Conservation (phyloP, 305 asterid species). For the Nicotiana rustica region DNA sequence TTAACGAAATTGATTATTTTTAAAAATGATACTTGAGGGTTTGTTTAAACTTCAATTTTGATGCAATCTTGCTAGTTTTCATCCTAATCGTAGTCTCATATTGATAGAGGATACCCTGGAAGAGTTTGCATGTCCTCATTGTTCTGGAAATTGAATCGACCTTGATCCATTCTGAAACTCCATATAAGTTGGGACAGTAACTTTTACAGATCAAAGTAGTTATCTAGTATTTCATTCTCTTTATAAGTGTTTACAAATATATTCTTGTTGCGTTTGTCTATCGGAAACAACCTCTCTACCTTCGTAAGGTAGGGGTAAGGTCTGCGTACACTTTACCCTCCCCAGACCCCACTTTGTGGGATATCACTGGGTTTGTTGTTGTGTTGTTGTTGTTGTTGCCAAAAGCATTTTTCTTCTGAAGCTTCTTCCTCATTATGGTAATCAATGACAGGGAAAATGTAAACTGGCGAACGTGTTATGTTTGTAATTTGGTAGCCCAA, state of each 20-base stretch:
- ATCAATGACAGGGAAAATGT: constrained; percentile 4
- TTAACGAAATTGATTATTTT: not conserved
- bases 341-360: no score
- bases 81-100: not conserved
- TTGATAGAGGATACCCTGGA: constrained; percentile 9
- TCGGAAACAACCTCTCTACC: no score
- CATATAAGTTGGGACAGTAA: not conserved
- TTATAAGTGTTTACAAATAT: not conserved
- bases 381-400: not conserved
- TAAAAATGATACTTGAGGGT: no score
- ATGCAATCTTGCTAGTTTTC: constrained; percentile 21
- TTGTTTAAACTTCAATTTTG: no score
- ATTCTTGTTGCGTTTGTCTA: not conserved
- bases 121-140: not conserved
- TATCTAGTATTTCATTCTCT: not conserved
- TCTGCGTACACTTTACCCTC: no score
- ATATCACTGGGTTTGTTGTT: no score
- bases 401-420: not conserved
- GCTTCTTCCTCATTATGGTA: not conserved
- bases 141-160: not conserved
- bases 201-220: not conserved
- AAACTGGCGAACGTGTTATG: not conserved
- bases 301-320: no score
- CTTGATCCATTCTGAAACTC: not conserved
- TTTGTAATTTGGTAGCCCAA: constrained; percentile 6